These are phyloP conservation scores for Paramecium sexaurelia DNA, from an alignment of 73 alveolate genomes.

Conservation along the genomic window DNA sequence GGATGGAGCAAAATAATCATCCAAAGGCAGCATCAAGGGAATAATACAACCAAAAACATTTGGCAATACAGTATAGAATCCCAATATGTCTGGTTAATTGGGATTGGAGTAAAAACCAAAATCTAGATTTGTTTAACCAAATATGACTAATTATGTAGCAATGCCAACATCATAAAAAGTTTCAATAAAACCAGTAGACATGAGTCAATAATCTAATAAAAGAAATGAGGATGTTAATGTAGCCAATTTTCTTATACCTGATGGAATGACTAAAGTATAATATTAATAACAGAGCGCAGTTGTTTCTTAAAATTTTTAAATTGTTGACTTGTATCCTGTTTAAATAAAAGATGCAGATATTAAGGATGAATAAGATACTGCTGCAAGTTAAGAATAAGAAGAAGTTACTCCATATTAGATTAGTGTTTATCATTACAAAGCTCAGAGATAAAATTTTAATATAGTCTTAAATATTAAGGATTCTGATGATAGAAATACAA, in stretches of 20 bases:
- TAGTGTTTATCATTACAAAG: not conserved
- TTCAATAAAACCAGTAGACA: not conserved
- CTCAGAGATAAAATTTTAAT: not conserved
- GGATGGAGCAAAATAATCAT: not conserved
- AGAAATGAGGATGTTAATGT: not conserved
- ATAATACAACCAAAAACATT: not conserved
- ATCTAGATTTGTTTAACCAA: constrained; percentile 15
- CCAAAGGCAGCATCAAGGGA: not conserved
- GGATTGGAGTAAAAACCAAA: not conserved
- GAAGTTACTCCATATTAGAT: not conserved
- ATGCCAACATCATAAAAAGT: not conserved
- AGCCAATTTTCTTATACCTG: not conserved
- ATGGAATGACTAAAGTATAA: not conserved
- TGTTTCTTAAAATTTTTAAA: not conserved
- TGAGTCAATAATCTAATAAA: not conserved
- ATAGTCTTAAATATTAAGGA: not conserved
- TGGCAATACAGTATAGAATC: not conserved
- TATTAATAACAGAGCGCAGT: constrained; percentile 1
- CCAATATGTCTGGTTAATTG: constrained; percentile 27
- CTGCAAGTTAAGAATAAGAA: not conserved
- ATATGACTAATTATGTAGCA: not conserved
- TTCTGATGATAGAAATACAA: constrained; percentile 23
- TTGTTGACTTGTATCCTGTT: not conserved
- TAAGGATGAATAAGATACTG: not conserved
- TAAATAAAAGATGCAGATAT: not conserved